phyloP scores from a whole-genome alignment of 352 stramenopile genomes.

The Thraustochytrium sp. region DNA sequence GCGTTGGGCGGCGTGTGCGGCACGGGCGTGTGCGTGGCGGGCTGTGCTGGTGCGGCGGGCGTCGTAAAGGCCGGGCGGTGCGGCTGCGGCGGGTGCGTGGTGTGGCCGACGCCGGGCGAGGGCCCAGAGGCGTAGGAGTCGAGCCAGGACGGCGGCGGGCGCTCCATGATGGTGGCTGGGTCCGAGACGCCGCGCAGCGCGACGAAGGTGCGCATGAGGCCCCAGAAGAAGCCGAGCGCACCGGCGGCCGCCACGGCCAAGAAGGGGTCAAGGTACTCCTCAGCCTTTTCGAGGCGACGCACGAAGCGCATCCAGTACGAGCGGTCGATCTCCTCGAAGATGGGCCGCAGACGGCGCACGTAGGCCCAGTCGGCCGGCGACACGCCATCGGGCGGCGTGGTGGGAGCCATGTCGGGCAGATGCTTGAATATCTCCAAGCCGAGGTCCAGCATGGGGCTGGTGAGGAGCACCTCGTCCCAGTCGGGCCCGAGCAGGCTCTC shows the following conservation, averaged over 20 bases:
- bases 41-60: no score
- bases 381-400: neutral
- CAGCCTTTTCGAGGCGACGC: neutral
- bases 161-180: neutral
- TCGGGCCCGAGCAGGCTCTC: neutral
- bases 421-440: neutral
- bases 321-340: neutral
- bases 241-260: neutral
- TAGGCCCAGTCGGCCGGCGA: neutral
- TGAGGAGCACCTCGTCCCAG: conserved; percentile 13
- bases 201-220: neutral
- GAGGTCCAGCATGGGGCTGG: neutral
- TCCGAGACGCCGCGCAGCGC: neutral
- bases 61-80: no score
- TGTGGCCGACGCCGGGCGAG: neutral
- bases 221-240: neutral
- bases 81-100: no score
- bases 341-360: neutral
- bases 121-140: neutral
- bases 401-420: neutral
- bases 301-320: conserved; percentile 1
- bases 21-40: no score
- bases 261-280: neutral
- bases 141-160: neutral
- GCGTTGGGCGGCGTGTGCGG: no score